These are phyloP conservation scores for Aspergillus sp. DNA, from an alignment of 2,329 filamentous ascomycete species.

Conservation along the genomic window DNA sequence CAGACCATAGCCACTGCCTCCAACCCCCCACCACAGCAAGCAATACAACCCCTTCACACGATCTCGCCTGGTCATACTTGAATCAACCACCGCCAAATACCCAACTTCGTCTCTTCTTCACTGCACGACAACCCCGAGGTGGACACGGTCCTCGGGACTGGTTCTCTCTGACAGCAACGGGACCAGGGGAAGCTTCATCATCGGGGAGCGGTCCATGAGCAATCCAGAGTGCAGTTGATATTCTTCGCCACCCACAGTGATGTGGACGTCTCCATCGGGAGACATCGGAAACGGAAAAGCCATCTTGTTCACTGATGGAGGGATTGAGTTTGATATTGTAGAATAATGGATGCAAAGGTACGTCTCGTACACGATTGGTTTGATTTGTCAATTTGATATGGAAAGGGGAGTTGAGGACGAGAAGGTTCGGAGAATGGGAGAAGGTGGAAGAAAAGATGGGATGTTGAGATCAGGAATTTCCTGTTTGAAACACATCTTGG, in stretches of 20 bases:
- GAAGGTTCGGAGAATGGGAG: not conserved
- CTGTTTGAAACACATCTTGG: not conserved
- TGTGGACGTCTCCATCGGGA: slow-evolving; percentile 38
- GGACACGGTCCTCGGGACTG: not conserved
- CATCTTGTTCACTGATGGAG: not conserved
- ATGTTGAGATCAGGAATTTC: not conserved
- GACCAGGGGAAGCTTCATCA: slow-evolving; percentile 1
- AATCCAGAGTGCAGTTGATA: slow-evolving; percentile 38
- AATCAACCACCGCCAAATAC: no score
- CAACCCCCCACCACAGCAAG: no score
- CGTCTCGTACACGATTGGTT: no score
- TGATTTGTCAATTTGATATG: no score
- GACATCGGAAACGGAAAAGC: slow-evolving; percentile 31
- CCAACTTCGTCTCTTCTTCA: no score
- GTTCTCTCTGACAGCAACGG: not conserved
- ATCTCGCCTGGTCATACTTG: no score
- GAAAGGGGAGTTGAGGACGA: not conserved
- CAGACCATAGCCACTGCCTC: no score
- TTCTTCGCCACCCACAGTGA: slow-evolving; percentile 34
- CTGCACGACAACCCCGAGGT: not conserved
- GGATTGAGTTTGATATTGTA: not conserved
- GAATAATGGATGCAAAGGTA: not conserved
- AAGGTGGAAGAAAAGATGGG: not conserved
- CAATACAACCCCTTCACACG: no score
- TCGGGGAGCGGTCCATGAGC: slow-evolving; percentile 4